phyloP scores from a whole-genome alignment of 2,329 filamentous ascomycete species.

The Gaeumannomyces tritici region DNA sequence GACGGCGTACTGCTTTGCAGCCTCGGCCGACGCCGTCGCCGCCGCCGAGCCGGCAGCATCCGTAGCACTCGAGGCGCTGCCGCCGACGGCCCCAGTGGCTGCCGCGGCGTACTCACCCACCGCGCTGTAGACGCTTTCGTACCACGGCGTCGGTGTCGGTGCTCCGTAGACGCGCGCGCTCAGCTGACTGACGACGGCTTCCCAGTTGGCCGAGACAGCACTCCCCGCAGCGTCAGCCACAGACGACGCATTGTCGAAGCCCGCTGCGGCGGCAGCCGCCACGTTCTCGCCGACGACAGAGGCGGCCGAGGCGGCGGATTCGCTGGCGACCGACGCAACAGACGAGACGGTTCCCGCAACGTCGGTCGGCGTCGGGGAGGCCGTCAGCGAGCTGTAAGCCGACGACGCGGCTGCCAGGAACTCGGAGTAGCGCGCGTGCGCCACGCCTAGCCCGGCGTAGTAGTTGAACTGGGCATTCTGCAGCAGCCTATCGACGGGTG shows the following conservation, averaged over 20 bases:
- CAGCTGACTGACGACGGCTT: slow-evolving; percentile 51
- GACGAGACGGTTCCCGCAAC: slow-evolving; percentile 37
- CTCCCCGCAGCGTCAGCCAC: slow-evolving; percentile 18
- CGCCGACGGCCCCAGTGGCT: slow-evolving; percentile 37
- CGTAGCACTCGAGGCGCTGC: slow-evolving; percentile 24
- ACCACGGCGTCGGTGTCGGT: slow-evolving; percentile 50
- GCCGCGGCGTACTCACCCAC: slow-evolving; percentile 49
- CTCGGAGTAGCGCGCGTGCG: slow-evolving; percentile 68
- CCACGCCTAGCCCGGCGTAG: slow-evolving; percentile 68
- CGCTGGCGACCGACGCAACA: slow-evolving; percentile 33
- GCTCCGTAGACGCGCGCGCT: slow-evolving; percentile 63
- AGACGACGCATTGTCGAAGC: slow-evolving; percentile 39
- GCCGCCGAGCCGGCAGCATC: slow-evolving; percentile 19
- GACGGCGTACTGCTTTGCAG: slow-evolving; percentile 55
- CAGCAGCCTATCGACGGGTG: slow-evolving; percentile 45
- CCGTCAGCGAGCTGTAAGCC: slow-evolving; percentile 50
- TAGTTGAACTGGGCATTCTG: slow-evolving; percentile 58
- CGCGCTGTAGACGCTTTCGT: slow-evolving; percentile 32
- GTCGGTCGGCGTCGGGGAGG: slow-evolving; percentile 50
- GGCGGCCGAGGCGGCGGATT: slow-evolving; percentile 33
- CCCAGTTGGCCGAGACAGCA: slow-evolving; percentile 38
- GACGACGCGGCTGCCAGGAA: slow-evolving; percentile 65
- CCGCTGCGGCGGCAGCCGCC: slow-evolving; percentile 24
- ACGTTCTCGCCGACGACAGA: slow-evolving; percentile 38
- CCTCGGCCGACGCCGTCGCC: slow-evolving; percentile 35